Evolutionary conservation across 2,329 filamentous ascomycete species (phyloP).

Genomic region (Diplodia seriata): DNA sequence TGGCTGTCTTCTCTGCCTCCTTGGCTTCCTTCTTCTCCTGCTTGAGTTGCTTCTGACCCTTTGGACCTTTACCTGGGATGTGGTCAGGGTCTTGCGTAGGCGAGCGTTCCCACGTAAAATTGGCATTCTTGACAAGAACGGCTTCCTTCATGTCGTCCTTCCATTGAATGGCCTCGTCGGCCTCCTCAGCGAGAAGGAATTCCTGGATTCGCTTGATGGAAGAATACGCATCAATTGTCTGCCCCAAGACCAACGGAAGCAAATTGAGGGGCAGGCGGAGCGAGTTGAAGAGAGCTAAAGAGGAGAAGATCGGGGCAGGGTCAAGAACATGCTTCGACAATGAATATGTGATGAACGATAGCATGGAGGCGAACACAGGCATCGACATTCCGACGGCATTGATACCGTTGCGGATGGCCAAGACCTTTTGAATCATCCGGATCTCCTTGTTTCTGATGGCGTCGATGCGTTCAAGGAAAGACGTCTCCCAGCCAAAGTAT

Average conservation of each 20-base stretch:
- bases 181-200: slow-evolving; percentile 86
- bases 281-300: slow-evolving; percentile 90
- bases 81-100: slow-evolving; percentile 57
- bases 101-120: slow-evolving; percentile 86
- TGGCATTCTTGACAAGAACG: slow-evolving; percentile 73
- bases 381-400: slow-evolving; percentile 83
- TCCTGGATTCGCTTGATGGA: slow-evolving; percentile 86
- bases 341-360: slow-evolving; percentile 84
- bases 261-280: slow-evolving; percentile 89
- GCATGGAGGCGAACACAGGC: slow-evolving; percentile 93
- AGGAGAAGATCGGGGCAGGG: slow-evolving; percentile 87
- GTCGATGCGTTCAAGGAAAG: slow-evolving; percentile 78
- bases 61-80: slow-evolving; percentile 12
- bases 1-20: slow-evolving; percentile 41
- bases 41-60: slow-evolving; percentile 25
- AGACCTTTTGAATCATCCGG: slow-evolving; percentile 78
- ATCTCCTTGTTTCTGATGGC: slow-evolving; percentile 80
- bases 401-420: slow-evolving; percentile 85
- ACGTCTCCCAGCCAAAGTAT: slow-evolving; percentile 93
- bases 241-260: slow-evolving; percentile 84
- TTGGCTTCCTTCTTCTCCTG: slow-evolving; percentile 38
- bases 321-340: slow-evolving; percentile 70
- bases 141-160: slow-evolving; percentile 60
- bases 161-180: slow-evolving; percentile 71
- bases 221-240: slow-evolving; percentile 87